Conservation (phyloP, 495 filamentous ascomycete genomes). For the Penicillium fimorum region DNA sequence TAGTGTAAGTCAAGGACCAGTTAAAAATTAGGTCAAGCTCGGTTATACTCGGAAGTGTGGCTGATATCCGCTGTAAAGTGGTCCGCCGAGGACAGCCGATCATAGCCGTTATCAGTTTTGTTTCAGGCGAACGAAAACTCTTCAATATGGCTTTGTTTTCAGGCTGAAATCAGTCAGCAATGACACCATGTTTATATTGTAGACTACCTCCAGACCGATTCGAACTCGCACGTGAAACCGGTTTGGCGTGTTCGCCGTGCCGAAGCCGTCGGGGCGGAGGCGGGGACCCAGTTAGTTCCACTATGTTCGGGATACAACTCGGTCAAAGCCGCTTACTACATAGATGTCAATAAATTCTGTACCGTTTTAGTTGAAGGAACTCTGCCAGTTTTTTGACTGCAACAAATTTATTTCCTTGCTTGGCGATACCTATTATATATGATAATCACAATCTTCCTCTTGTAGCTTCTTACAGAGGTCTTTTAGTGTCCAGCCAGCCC, state of each 20-base stretch:
- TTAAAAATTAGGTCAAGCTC: background rate
- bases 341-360: too few species aligned
- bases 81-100: slow-evolving; percentile 9
- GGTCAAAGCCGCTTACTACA: too few species aligned
- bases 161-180: background rate
- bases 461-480: slow-evolving; percentile 46
- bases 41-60: slow-evolving; percentile 12
- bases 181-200: background rate
- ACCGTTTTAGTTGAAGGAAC: too few species aligned
- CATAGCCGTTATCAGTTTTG: slow-evolving; percentile 15
- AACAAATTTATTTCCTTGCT: background rate
- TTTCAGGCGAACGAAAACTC: background rate
- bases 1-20: background rate
- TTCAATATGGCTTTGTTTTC: background rate
- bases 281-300: background rate
- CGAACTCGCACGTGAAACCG: background rate
- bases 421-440: background rate
- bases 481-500: slow-evolving; percentile 56
- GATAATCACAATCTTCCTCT: background rate
- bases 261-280: slow-evolving; percentile 2
- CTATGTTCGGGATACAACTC: background rate
- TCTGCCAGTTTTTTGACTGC: too few species aligned
- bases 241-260: background rate
- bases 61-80: background rate
- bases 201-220: background rate